Conservation (phyloP, 352 stramenopile species). For the Pythium monospermum region DNA sequence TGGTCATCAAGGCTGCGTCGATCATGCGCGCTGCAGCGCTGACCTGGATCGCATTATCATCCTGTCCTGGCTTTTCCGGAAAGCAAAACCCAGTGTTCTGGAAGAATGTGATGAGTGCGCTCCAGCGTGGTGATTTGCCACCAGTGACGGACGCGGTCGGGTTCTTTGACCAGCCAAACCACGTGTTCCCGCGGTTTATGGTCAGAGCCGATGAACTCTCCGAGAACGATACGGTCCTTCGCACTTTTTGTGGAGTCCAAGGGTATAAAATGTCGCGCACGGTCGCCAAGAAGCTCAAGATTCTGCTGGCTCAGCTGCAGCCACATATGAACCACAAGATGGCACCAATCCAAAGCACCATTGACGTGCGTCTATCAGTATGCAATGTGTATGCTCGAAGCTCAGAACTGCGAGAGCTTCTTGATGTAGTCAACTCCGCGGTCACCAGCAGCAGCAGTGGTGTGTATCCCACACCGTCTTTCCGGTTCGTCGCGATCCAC, state of each 20-base stretch:
- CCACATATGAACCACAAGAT: too few relatives aligned
- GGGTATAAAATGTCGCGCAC: neutral
- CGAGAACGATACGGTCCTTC: neutral
- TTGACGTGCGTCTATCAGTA: too few relatives aligned
- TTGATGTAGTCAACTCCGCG: too few relatives aligned
- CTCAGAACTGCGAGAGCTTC: too few relatives aligned
- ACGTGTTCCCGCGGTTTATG: neutral
- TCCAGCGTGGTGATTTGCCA: neutral
- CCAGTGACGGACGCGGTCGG: neutral
- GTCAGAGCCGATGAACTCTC: neutral
- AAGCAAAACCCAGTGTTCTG: conserved; percentile 10
- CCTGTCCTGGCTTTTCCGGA: conserved; percentile 10
- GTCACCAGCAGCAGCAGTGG: too few relatives aligned
- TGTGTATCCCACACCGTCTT: too few relatives aligned
- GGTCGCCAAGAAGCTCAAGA: too few relatives aligned
- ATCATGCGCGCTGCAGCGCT: neutral
- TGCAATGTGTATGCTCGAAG: too few relatives aligned
- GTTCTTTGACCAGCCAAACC: neutral
- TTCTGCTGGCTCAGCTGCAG: too few relatives aligned
- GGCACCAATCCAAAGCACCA: too few relatives aligned
- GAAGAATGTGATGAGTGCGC: conserved; percentile 3
- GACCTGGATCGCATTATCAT: conserved; percentile 10
- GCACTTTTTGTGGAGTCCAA: neutral
- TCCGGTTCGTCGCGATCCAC: too few relatives aligned
- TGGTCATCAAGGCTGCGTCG: neutral